These are phyloP conservation scores for Blastomyces gilchristii DNA, from an alignment of 2,329 filamentous ascomycete species.

Conservation along the genomic window DNA sequence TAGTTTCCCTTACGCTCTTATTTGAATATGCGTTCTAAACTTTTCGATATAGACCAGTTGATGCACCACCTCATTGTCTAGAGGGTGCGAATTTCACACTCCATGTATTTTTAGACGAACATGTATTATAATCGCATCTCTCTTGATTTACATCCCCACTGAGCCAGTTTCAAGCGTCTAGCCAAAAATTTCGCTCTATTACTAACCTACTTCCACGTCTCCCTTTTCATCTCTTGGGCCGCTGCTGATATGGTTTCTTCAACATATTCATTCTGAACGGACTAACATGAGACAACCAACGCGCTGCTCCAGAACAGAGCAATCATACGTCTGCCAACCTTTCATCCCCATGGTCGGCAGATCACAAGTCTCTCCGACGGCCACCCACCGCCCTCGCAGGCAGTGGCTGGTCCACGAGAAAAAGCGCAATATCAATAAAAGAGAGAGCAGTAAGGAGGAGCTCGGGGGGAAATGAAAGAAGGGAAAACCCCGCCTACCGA, in stretches of 20 bases:
- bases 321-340: constrained; percentile 39
- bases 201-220: constrained; percentile 3
- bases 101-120: constrained; percentile 5
- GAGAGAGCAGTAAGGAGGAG: constrained; percentile 20
- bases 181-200: not conserved
- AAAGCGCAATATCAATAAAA: constrained; percentile 42
- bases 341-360: constrained; percentile 38
- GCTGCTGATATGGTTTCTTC: constrained; percentile 1
- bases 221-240: constrained; percentile 17
- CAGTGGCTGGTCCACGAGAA: not conserved
- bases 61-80: not conserved
- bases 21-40: not conserved
- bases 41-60: not conserved
- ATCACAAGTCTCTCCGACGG: constrained; percentile 38
- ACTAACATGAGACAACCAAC: constrained; percentile 18
- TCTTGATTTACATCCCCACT: not conserved
- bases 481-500: not conserved
- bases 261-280: constrained; percentile 10
- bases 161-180: not conserved
- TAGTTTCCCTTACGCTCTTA: not conserved
- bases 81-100: not conserved
- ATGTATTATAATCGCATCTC: constrained; percentile 12
- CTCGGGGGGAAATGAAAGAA: constrained; percentile 13
- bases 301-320: constrained; percentile 45
- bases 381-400: not conserved